Conservation (phyloP, 1,139 yeast genomes). For the Suhomyces ambrosiae region DNA sequence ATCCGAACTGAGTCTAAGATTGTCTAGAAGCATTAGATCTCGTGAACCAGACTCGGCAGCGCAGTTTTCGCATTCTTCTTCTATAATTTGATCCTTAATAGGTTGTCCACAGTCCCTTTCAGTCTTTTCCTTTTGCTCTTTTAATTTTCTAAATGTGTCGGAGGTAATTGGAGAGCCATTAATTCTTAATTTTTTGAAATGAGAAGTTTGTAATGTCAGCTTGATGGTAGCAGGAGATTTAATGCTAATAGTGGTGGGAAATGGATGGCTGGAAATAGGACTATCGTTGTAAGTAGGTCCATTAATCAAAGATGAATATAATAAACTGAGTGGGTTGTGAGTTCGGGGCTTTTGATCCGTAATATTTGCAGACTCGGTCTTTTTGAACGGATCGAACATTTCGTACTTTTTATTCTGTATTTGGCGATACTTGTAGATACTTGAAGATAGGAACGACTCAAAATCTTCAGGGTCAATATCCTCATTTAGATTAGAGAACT, state of each 20-base stretch:
- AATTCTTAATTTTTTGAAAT: conserved; percentile 47
- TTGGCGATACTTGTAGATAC: conserved; percentile 37
- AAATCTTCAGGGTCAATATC: conserved; percentile 23
- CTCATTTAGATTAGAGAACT: neutral
- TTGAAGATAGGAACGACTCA: conserved; percentile 38
- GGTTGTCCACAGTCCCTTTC: neutral
- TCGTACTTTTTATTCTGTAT: conserved; percentile 25
- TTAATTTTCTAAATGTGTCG: conserved; percentile 22
- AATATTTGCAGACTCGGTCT: neutral
- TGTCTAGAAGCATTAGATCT: conserved; percentile 11
- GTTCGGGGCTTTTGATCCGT: neutral
- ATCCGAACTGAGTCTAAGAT: conserved; percentile 17
- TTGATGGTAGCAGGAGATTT: conserved; percentile 46
- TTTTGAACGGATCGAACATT: conserved; percentile 15
- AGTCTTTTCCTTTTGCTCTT: conserved; percentile 4
- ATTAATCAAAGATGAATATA: conserved; percentile 19
- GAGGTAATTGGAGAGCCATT: conserved; percentile 44
- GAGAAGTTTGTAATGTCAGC: conserved; percentile 40
- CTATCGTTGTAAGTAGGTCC: conserved; percentile 2
- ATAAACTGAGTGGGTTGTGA: conserved; percentile 19
- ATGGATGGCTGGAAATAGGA: conserved; percentile 13
- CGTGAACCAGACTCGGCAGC: neutral
- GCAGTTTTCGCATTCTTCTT: neutral
- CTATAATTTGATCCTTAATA: neutral
- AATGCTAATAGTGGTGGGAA: conserved; percentile 18